A percentile compares a stretch with the other conserved stretches of the same genome.
phyloP scores from a whole-genome alignment of 2,329 filamentous ascomycete species.

The Elsinoe batatas region DNA sequence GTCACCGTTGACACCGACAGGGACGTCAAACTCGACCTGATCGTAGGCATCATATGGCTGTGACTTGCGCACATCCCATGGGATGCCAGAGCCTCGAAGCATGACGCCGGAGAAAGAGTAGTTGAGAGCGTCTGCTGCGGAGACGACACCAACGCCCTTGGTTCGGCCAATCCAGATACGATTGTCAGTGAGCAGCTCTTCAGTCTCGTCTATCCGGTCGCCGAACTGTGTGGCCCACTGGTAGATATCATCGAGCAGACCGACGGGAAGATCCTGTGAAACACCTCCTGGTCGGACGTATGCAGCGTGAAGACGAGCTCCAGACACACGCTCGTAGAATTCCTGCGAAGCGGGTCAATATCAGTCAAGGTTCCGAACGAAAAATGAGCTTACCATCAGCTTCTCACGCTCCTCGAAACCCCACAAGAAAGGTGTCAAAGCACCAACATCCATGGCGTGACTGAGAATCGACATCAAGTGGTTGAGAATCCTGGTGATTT shows the following conservation, averaged over 20 bases:
- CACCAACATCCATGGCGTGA: slow-evolving; percentile 98
- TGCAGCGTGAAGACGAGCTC: slow-evolving; percentile 90
- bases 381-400: slow-evolving; percentile 66
- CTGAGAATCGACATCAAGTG: slow-evolving; percentile 96
- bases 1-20: slow-evolving; percentile 91
- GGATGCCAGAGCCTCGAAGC: slow-evolving; percentile 91
- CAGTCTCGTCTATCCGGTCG: slow-evolving; percentile 96
- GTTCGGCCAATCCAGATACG: slow-evolving; percentile 97
- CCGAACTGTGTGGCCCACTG: slow-evolving; percentile 99
- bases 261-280: slow-evolving; percentile 85
- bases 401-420: slow-evolving; percentile 99
- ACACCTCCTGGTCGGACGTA: slow-evolving; percentile 96
- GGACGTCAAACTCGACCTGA: slow-evolving; percentile 95
- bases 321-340: slow-evolving; percentile 99
- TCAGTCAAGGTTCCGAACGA: slow-evolving; percentile 8
- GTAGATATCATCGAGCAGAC: slow-evolving; percentile 96
- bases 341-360: slow-evolving; percentile 49
- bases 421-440: slow-evolving; percentile 96
- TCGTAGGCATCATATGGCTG: slow-evolving; percentile 97
- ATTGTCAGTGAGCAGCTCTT: slow-evolving; percentile 98
- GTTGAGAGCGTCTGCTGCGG: slow-evolving; percentile 89
- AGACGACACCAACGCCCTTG: slow-evolving; percentile 82
- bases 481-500: slow-evolving; percentile 89
- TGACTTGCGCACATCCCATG: slow-evolving; percentile 93
- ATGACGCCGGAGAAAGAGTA: slow-evolving; percentile 95